Evolutionary conservation across 2,329 filamentous ascomycete genomes (phyloP).

Genomic region (Moelleriella libera): DNA sequence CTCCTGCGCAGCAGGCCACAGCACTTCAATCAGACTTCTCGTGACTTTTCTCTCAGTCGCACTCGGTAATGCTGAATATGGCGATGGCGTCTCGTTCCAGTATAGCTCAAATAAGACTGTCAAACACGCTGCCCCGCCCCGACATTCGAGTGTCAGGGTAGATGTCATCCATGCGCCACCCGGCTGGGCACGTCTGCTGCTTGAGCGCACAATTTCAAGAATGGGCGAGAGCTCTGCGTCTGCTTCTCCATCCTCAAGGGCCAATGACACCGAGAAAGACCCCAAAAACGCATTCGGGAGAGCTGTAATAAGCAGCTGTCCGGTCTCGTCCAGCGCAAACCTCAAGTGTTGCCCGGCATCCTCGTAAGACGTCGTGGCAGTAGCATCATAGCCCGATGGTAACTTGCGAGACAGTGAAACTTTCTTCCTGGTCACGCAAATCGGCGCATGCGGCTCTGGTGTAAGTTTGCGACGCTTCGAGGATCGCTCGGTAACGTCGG

Average conservation of each 20-base stretch:
- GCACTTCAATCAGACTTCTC: slow-evolving; percentile 19
- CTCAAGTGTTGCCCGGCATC: slow-evolving; percentile 10
- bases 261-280: slow-evolving; percentile 6
- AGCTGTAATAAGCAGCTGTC: slow-evolving; percentile 8
- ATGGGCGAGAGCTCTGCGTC: slow-evolving; percentile 8
- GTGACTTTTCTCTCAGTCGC: slow-evolving; percentile 16
- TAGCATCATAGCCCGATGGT: slow-evolving; percentile 3
- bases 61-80: slow-evolving; percentile 15
- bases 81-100: slow-evolving; percentile 26
- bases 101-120: slow-evolving; percentile 20
- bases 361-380: slow-evolving; percentile 4
- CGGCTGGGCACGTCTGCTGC: slow-evolving; percentile 7
- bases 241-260: slow-evolving; percentile 10
- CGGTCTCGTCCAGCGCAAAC: slow-evolving; percentile 5
- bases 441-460: slow-evolving; percentile 4
- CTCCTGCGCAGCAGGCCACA: slow-evolving; percentile 12
- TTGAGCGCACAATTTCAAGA: slow-evolving; percentile 5
- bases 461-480: slow-evolving; percentile 17
- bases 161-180: slow-evolving; percentile 22
- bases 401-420: slow-evolving; percentile 14
- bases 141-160: slow-evolving; percentile 15
- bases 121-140: slow-evolving; percentile 12
- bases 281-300: slow-evolving; percentile 4
- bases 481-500: slow-evolving; percentile 7
- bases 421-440: slow-evolving; percentile 12